A percentile compares a stretch with the other conserved stretches of the same genome.
Conservation (phyloP, 2,329 filamentous ascomycete species). For the Pseudocercospora eumusae region DNA sequence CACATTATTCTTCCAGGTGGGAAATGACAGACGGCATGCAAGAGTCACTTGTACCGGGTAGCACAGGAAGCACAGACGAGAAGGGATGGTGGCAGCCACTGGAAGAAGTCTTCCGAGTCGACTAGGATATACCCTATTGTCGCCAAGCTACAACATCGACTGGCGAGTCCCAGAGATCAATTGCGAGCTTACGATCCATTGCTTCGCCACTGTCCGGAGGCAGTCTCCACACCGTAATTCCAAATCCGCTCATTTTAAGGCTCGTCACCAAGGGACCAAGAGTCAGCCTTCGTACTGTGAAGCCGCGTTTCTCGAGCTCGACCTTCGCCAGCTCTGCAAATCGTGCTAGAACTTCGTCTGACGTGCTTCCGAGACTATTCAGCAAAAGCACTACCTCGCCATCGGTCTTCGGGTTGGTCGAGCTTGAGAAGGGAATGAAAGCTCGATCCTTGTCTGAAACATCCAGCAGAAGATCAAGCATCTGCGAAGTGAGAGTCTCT, state of each 20-base stretch:
- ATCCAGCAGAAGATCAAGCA: constrained; percentile 42
- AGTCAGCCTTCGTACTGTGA: constrained; percentile 39
- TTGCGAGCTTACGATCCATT: constrained; percentile 33
- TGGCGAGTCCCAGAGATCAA: constrained; percentile 40
- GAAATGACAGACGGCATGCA: constrained; percentile 75
- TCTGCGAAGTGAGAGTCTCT: constrained; percentile 38
- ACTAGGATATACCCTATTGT: constrained; percentile 30
- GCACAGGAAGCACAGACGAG: constrained; percentile 59
- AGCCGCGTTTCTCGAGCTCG: constrained; percentile 37
- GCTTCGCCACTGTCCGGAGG: constrained; percentile 37
- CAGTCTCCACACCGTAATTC: constrained; percentile 43
- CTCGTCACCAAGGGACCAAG: constrained; percentile 42
- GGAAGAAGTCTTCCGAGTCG: constrained; percentile 64
- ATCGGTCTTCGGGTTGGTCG: constrained; percentile 34
- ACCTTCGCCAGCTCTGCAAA: constrained; percentile 40
- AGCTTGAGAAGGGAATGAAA: constrained; percentile 41
- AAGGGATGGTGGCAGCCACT: constrained; percentile 66
- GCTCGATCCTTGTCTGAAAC: constrained; percentile 39
- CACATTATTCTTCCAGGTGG: constrained; percentile 11
- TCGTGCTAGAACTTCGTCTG: constrained; percentile 40
- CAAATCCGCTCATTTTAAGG: constrained; percentile 44
- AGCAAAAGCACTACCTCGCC: constrained; percentile 41
- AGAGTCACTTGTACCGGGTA: constrained; percentile 60
- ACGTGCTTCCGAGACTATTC: constrained; percentile 42
- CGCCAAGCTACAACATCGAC: constrained; percentile 43